Evolutionary conservation across 2,329 filamentous ascomycete species (phyloP), one percentile per base, ranked within the genome.

Genomic region (Diaporthe eres): DNA sequence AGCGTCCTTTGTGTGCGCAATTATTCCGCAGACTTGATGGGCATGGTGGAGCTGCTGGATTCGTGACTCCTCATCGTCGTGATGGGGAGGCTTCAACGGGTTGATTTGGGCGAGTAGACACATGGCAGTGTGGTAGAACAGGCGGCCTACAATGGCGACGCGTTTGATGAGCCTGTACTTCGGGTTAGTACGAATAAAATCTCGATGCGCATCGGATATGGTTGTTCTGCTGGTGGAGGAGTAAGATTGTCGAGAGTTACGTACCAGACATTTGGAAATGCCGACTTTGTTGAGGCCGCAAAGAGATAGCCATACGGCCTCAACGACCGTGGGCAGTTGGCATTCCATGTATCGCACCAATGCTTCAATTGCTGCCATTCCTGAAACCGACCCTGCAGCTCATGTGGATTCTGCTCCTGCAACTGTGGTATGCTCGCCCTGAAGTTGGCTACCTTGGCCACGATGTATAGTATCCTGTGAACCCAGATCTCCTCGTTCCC

Each of bases 91-190:
- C 39, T 58, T 72, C 71, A 93, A 83, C 0, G 96, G 96, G 82
- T 98, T 93, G 31, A 92, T 92, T 79, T 96, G 94, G 4, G 94
- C 91, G 7, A 98, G 89, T 47, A 98, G 86, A 78, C 94, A 93
- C 85, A 96, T 93, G 31, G 94, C 92, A 0, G 94, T 97, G 82
- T 98, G 96, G 82, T 97, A 98, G 82, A 98, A 95, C 12, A 98
- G 88, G 63, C 95, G 91, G 5, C 94, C 95, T 37, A 98, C 90
- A 44, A 97, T 92, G 4, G 95, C 94, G 4, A 94, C 90, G 74
- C 94, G 91, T 84, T 97, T 97, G 80, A 96, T 92, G 71, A 98
- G 88, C 95, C 93, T 94, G 55, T 4, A 39, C 34, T 28, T 57
- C 1, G 28, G 71, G 76, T 77, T 22, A 77, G 70, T 53, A 25